Conservation (phyloP, 208 protist genomes). For the Balamuthia mandrillaris region DNA sequence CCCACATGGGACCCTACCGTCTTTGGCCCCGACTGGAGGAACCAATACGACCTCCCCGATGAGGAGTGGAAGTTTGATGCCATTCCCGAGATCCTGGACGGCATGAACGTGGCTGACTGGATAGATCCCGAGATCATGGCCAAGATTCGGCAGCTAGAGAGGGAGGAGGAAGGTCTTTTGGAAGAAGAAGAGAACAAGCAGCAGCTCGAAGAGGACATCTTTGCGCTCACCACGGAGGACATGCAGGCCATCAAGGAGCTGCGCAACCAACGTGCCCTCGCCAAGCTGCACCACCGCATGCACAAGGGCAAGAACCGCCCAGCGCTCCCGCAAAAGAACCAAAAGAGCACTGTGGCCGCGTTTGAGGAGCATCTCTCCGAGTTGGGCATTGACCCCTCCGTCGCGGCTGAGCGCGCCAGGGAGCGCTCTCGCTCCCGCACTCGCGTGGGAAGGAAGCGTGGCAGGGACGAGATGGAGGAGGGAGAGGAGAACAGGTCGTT, state of each 20-base stretch:
- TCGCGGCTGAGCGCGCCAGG: background rate
- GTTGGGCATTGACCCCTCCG: slow-evolving; percentile 32
- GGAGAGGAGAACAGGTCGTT: background rate
- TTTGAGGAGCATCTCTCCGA: slow-evolving; percentile 40
- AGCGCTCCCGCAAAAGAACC: background rate
- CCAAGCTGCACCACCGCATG: background rate
- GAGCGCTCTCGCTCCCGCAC: slow-evolving; percentile 14
- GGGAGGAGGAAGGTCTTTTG: slow-evolving; percentile 81
- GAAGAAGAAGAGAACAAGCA: slow-evolving; percentile 48
- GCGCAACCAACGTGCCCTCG: background rate
- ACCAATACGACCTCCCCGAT: slow-evolving; percentile 79
- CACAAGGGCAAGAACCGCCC: background rate
- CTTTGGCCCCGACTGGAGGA: slow-evolving; percentile 31
- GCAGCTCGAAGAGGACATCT: background rate
- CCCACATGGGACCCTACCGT: slow-evolving; percentile 36
- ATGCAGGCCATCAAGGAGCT: slow-evolving; percentile 25
- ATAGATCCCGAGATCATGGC: slow-evolving; percentile 96
- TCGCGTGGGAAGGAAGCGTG: slow-evolving; percentile 20
- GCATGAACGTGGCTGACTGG: slow-evolving; percentile 99
- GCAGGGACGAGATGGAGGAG: background rate
- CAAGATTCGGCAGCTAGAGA: slow-evolving; percentile 81
- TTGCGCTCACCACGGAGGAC: background rate
- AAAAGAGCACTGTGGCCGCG: slow-evolving; percentile 11
- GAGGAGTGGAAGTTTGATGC: slow-evolving; percentile 95
- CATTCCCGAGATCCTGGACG: slow-evolving; percentile 99